Evolutionary conservation across 768 basidiomycete genomes (phyloP), one percentile per base, ranked within the genome.

Genomic region (Chalciporus sphaerocephalus): DNA sequence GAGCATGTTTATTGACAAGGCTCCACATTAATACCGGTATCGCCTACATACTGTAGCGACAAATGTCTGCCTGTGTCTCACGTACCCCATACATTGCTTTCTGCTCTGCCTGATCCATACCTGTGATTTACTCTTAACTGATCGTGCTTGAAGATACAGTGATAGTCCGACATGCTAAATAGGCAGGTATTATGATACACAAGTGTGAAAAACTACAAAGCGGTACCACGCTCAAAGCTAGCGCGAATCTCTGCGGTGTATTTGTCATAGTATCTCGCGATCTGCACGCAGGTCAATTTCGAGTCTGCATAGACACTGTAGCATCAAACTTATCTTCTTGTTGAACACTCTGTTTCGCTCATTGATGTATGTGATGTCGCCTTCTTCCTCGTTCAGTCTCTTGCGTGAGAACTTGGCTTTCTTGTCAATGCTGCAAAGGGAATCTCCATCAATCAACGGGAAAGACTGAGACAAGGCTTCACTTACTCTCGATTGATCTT

Each of bases 281-380:
- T 92, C 89, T 92, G 40, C 50, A 15, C 36, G 20, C 46, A 5
- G 42, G 33, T 43, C 16, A 37, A 28, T 50, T 21, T 16, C 16
- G 10, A 17, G 16, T 21, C 18, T 7, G 18, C 37, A 22, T 3
- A 27, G 41, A 38, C 10, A 41, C 32, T 28, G 34, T 24, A 36
- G 23, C 24, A 21, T 10, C 28, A 15, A 17, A 52, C 66, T 15
- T 21, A 84, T 89, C 85, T 95, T 96, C 72, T 92, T 93, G 80
- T 97, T 96, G 78, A 96, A 98, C 38, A 96, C 92, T 52, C 92
- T 81, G 68, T 97, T 94, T 67, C 87, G 85, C 68, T 98, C 92
- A 74, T 99, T 99, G 79, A 99, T 99, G 64, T 98, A 99, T 5
- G 93, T 98, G 66, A 99, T 89, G 55, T 97, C 94, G 43, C 90